phyloP scores from a whole-genome alignment of 306 rosid genomes.

The Pterocarpus santalinus region DNA sequence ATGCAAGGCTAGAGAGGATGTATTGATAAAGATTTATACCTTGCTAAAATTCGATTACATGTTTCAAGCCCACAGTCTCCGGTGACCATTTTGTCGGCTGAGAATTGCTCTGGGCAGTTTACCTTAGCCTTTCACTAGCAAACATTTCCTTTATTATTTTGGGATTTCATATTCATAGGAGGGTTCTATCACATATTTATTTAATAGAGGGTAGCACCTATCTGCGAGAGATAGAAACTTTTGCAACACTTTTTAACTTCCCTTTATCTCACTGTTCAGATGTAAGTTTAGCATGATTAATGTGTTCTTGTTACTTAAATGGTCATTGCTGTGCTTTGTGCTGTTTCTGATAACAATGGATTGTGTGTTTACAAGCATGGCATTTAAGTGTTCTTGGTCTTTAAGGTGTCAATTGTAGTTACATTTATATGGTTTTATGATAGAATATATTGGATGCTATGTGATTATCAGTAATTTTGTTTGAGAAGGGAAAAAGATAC shows the following conservation, averaged over 20 bases:
- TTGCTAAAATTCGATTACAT: slow-evolving; percentile 20
- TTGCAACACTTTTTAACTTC: neutral
- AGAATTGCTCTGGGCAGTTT: neutral
- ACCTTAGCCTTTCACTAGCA: slow-evolving; percentile 16
- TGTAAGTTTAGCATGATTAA: slow-evolving; percentile 31
- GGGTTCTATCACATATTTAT: slow-evolving; percentile 16
- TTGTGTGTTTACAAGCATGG: neutral
- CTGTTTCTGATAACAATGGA: slow-evolving; percentile 26
- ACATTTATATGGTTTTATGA: slow-evolving; percentile 27
- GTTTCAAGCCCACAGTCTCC: slow-evolving; percentile 30
- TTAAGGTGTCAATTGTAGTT: slow-evolving; percentile 16
- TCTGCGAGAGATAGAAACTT: slow-evolving; percentile 20
- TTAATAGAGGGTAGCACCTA: neutral
- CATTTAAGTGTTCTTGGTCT: slow-evolving; percentile 16
- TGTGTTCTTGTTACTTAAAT: slow-evolving; percentile 19
- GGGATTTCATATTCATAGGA: slow-evolving; percentile 3
- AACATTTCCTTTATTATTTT: slow-evolving; percentile 14
- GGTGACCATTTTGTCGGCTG: slow-evolving; percentile 3
- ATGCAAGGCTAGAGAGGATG: slow-evolving; percentile 14
- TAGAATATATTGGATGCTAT: slow-evolving; percentile 8
- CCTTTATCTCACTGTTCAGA: slow-evolving; percentile 6
- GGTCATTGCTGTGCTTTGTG: slow-evolving; percentile 33
- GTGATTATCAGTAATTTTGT: slow-evolving; percentile 5
- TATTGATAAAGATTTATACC: slow-evolving; percentile 14
- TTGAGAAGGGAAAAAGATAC: slow-evolving; percentile 7